Base-by-base conservation (phyloP, 176 grass and related monocot genomes). In the Cenchrus fungigraminus region DNA sequence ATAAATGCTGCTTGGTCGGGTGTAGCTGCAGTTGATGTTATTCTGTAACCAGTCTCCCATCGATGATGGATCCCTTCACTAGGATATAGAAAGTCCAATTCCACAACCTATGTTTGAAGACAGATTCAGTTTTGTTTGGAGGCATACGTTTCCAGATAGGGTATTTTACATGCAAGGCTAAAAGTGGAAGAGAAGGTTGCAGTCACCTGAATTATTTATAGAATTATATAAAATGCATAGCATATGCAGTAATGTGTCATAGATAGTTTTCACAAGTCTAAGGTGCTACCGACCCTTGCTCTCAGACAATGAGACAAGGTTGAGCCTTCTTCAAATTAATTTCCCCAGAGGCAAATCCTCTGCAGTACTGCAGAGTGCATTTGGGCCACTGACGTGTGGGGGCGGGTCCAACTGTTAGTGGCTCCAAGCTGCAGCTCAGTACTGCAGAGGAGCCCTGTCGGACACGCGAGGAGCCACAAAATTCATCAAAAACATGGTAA, bases 41-140 rank as follows among this genome's bases (percentile, higher is more conserved):
- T 97, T 71, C 94, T 90, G 79, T 90, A 97, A 50, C 94, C 92
- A 77, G 50, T 83, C 68, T 90, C 87, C 94, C 94, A 97, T 61
- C 94, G 88, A 68, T 60, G 73, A 83, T 92, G 94, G 40, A 97
- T 90, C 17, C 94, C 92, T 79, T 97, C 94, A 76, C 94, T 97
- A 60, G 94, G 94, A 74, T 97, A 97, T 34, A 97, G 79, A 74
- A 97, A 97, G 82, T 97, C 94, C 76, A 97, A 71, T 79, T 97
- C 94, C 74, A 97, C 94, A 28, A 95, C 88, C 94, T 95, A 77
- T 9, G 7, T 74, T 73, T 20, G 54, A 58, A 47, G 51, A 58
- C 32, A 61, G 61, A 81, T 75, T 89, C 61, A 89, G 71, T 43
- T 54, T 53, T n/a, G 9, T 61, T 7, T 14, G 20, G 31, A 54